Conservation (phyloP, 768 basidiomycete species). For the Russula emetica region DNA sequence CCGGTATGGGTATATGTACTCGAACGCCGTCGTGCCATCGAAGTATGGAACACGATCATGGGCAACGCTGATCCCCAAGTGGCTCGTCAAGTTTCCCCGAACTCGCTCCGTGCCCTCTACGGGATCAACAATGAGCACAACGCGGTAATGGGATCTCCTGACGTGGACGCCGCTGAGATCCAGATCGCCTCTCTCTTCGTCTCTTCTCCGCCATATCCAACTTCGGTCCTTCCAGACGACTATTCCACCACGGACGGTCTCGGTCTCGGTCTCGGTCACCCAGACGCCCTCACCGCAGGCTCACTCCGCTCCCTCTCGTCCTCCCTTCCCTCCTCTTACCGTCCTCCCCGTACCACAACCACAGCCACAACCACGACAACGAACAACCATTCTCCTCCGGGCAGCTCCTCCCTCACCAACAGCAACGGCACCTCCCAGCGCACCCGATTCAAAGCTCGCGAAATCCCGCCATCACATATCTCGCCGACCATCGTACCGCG, state of each 20-base stretch:
- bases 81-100: conserved; percentile 51
- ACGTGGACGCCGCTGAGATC: conserved; percentile 64
- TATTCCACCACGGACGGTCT: conserved; percentile 34
- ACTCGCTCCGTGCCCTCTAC: conserved; percentile 69
- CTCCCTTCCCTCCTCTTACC: conserved; percentile 40
- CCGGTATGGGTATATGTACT: conserved; percentile 92
- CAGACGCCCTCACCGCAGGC: conserved; percentile 25
- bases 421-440: conserved; percentile 46
- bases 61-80: conserved; percentile 57
- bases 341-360: conserved; percentile 24
- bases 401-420: conserved; percentile 41
- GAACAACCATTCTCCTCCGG: conserved; percentile 35
- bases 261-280: no score
- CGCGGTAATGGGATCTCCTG: conserved; percentile 69
- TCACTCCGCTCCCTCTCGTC: conserved; percentile 45
- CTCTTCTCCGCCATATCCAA: conserved; percentile 77
- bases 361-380: conserved; percentile 19
- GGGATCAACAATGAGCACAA: conserved; percentile 54
- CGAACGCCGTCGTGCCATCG: conserved; percentile 74
- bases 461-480: conserved; percentile 55
- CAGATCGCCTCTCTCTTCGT: conserved; percentile 76
- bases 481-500: conserved; percentile 73
- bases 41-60: conserved; percentile 76
- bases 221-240: conserved; percentile 55
- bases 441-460: conserved; percentile 58